phyloP scores from a whole-genome alignment of 2,329 filamentous ascomycete species.

The Pseudogymnoascus sp. region DNA sequence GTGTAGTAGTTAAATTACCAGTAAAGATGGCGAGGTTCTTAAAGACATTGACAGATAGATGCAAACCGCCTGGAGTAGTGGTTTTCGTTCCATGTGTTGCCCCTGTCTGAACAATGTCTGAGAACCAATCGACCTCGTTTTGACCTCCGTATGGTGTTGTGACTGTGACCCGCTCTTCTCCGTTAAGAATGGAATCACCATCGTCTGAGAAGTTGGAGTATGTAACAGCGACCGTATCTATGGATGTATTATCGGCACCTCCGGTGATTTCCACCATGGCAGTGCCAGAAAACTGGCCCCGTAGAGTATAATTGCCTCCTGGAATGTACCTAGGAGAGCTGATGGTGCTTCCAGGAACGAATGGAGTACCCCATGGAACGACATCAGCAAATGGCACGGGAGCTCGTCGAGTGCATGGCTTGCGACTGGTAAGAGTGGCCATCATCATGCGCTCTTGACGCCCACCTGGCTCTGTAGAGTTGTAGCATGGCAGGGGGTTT shows the following conservation, averaged over 20 bases:
- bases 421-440: constrained; percentile 31
- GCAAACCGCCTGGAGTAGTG: constrained; percentile 35
- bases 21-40: constrained; percentile 37
- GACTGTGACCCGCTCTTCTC: constrained; percentile 31
- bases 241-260: not conserved
- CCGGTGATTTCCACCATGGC: not conserved
- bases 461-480: constrained; percentile 34
- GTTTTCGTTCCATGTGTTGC: constrained; percentile 30
- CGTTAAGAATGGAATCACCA: constrained; percentile 28
- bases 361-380: constrained; percentile 33
- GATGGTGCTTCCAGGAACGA: constrained; percentile 20
- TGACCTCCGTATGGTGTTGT: constrained; percentile 21
- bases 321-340: not conserved
- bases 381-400: constrained; percentile 26
- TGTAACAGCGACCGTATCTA: constrained; percentile 26
- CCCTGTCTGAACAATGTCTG: constrained; percentile 33
- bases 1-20: constrained; percentile 29
- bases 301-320: not conserved
- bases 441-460: constrained; percentile 37
- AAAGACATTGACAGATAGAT: constrained; percentile 34
- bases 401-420: constrained; percentile 20
- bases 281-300: not conserved
- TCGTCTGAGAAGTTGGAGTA: constrained; percentile 36
- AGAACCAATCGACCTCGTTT: constrained; percentile 33
- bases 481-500: constrained; percentile 37